Evolutionary conservation across 257 asterid genomes (phyloP), one percentile per base, ranked within the genome.

Genomic region (Jasminum sambac): DNA sequence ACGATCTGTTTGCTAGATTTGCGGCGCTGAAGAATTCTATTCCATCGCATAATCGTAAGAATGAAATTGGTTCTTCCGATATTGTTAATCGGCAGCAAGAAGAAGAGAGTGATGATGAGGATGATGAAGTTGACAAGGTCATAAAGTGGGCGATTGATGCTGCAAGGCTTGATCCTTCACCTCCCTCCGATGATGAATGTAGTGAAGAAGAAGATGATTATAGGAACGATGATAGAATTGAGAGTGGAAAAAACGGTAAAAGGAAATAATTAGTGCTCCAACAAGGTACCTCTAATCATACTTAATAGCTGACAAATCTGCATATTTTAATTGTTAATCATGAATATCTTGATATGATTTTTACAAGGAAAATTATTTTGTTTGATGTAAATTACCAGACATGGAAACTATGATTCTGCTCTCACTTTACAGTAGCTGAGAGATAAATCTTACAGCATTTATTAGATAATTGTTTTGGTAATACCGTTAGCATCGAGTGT

Each of bases 111-210:
- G 85, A 68, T 1, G 85, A 80, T 25, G 84, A 80, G 0, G 87
- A 80, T 8, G 95, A 92, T 85, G 97, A 90, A 76, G 98, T 90
- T 73, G 89, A 87, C 76, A 88, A 90, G 88, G 48, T 92, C 77
- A 87, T 92, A 3, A 85, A 77, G 50, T 90, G 97, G 97, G 98
- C 98, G 5, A 82, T 79, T 62, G 98, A 92, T 70, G 97, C 97
- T 50, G 97, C 98, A 34, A 87, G 94, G 69, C 90, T 92, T 62
- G 94, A 92, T 23, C 97, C 95, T 74, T 92, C 98, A 48, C 91
- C 92, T 0, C 77, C 80, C 0, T 84, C 96, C 19, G 78, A 77
- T 7, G 74, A 70, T 8, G 81, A 74, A 0, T 46, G 48, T 16
- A 72, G 43, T 21, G 66, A 17, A 8, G 41, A 50, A 21, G 77